These are phyloP conservation scores for Malus hybrid DNA, from an alignment of 331 rosid genomes.

Conservation along the genomic window DNA sequence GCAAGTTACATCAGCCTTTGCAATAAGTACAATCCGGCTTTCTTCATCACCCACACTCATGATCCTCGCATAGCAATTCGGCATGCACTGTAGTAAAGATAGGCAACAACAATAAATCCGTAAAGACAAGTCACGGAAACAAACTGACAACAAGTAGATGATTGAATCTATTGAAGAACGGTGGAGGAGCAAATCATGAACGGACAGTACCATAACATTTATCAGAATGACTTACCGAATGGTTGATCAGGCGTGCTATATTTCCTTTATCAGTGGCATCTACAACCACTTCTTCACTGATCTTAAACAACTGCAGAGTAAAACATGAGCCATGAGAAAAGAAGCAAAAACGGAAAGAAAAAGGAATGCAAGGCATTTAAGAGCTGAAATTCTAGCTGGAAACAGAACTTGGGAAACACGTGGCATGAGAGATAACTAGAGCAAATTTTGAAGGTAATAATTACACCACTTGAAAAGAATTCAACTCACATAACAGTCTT, in stretches of 20 bases:
- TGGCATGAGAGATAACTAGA: background rate
- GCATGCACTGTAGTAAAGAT: conserved; percentile 64
- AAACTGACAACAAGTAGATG: background rate
- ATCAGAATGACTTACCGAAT: conserved; percentile 60
- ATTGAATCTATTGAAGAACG: background rate
- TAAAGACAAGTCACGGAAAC: too few species aligned
- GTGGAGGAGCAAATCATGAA: background rate
- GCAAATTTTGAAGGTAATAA: background rate
- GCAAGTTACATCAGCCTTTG: conserved; percentile 65
- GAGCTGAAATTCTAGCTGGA: background rate
- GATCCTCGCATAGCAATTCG: conserved; percentile 98
- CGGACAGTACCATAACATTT: background rate
- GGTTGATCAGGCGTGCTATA: conserved; percentile 94
- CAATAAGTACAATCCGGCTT: conserved; percentile 94
- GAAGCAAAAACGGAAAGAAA: background rate
- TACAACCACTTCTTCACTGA: conserved; percentile 98
- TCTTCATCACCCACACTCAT: conserved; percentile 97
- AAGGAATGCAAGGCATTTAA: background rate
- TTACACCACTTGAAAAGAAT: background rate
- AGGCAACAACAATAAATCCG: background rate
- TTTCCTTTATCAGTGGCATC: conserved; percentile 99
- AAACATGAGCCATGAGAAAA: conserved; percentile 9
- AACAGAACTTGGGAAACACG: background rate
- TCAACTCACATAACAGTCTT: conserved; percentile 89
- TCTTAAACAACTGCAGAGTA: conserved; percentile 76